Percentiles rank a stretch among this genome's conserved stretches.
Conservation (phyloP, 345 rosid genomes). For the Salix brachista region DNA sequence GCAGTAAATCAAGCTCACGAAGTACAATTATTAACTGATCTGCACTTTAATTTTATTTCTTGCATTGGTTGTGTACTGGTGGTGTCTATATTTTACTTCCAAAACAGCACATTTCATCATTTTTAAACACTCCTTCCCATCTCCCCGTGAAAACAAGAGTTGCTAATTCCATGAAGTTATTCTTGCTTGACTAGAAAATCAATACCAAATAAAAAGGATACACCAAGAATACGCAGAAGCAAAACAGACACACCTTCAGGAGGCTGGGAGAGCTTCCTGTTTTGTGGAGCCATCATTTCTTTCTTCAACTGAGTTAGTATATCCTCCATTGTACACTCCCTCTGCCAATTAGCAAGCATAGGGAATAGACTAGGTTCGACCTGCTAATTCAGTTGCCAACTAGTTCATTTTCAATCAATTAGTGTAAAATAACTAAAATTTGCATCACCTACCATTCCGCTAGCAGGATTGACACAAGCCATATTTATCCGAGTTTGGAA, state of each 20-base stretch:
- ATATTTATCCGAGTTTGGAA: conserved; percentile 71
- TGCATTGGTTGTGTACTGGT: neutral
- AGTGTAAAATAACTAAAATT: neutral
- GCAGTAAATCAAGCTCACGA: neutral
- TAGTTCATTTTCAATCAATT: conserved; percentile 8
- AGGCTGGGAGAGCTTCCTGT: conserved; percentile 73
- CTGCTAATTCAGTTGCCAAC: conserved; percentile 28
- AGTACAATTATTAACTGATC: neutral
- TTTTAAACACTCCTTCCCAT: neutral
- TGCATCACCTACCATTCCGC: conserved; percentile 53
- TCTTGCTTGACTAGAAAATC: conserved; percentile 1
- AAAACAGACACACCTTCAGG: conserved; percentile 53
- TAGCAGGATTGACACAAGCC: conserved; percentile 74
- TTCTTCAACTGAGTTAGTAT: conserved; percentile 67
- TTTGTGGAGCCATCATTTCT: conserved; percentile 76
- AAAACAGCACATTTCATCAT: neutral
- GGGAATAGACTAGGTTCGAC: conserved; percentile 68
- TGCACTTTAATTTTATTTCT: neutral
- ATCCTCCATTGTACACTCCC: conserved; percentile 74
- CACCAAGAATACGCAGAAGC: neutral
- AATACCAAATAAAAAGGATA: neutral
- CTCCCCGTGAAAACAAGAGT: neutral
- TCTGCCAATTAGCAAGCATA: conserved; percentile 71
- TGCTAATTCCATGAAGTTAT: neutral
- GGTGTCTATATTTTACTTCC: neutral